Percentiles rank a stretch among this genome's conserved stretches.
Evolutionary conservation across 345 rosid genomes (phyloP).

Genomic region (Atalantia buxifolia): DNA sequence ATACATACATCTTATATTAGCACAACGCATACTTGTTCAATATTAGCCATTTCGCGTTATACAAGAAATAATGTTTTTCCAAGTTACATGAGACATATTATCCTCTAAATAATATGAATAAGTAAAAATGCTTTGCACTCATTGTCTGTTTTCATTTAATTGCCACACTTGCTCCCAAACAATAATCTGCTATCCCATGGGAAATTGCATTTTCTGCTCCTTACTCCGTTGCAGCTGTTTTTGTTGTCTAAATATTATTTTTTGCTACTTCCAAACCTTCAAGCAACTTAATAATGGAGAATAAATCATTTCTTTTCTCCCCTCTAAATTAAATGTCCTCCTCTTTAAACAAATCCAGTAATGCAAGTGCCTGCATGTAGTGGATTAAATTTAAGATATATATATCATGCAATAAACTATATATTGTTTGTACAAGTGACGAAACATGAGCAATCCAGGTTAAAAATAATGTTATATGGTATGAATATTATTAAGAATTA

Average conservation of each 20-base stretch:
- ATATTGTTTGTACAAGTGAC: background rate
- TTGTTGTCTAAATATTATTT: too few relatives aligned
- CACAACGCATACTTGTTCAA: too few relatives aligned
- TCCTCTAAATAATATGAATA: background rate
- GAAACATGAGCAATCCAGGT: background rate
- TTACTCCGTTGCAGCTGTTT: too few relatives aligned
- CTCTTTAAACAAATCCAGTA: slow-evolving; percentile 14
- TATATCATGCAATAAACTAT: too few relatives aligned
- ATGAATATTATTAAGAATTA: background rate
- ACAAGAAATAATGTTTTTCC: background rate
- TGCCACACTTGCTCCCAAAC: background rate
- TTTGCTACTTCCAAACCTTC: too few relatives aligned
- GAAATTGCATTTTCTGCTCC: too few relatives aligned
- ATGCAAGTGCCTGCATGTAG: slow-evolving; percentile 16
- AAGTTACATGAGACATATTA: background rate
- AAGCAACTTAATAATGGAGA: too few relatives aligned
- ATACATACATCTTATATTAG: too few relatives aligned
- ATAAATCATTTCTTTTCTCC: too few relatives aligned
- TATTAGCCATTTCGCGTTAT: background rate
- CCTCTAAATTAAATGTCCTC: background rate
- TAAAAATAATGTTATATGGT: too few relatives aligned
- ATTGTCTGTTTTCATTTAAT: background rate
- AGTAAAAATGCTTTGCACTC: background rate
- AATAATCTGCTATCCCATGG: background rate
- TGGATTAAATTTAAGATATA: background rate